Evolutionary conservation across 495 filamentous ascomycete genomes (phyloP), one percentile per base, ranked within the genome.

Genomic region (Penicillium macrosclerotiorum): DNA sequence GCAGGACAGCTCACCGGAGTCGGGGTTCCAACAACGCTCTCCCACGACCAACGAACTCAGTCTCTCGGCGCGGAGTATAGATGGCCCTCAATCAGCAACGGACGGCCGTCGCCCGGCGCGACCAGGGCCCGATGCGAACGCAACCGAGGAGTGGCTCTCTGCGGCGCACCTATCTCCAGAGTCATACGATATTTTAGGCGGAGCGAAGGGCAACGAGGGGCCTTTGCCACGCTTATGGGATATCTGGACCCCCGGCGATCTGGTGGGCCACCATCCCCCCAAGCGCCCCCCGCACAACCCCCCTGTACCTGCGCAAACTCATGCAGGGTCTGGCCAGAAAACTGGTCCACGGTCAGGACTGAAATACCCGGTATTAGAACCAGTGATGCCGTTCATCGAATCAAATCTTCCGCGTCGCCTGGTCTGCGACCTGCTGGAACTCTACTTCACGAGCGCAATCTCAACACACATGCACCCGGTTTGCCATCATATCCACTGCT

Each of bases 401-500:
- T 52, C 78, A 16, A 84, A 89, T 49, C 82, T 95, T 31, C 86
- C 89, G 5, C 71, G 84, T 37, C 80, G 84, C 14, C 70, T 94
- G 39, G 87, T 89, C 14, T 92, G 86, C 67, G 89, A 95, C 64
- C 71, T 95, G 27, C 82, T 95, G 27, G 88, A 93, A 55, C 71
- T 92, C 14, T 95, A 93, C 63, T 94, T 94, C 57, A 82, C 87
- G 26, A 90, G 86, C 63, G 87, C 89, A 5, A 91, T 89, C 23
- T 87, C 86, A 17, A 86, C 84, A 12, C 81, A 88, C 62, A 85
- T 90, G 76, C 89, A 92, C 60, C 89, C 91, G 8, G 83, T 88
- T 43, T 95, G 90, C 36, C 90, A 92, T 13, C 94, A 96, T 63
- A 85, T 96, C 16, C 81, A 95, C 41, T 90, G 89, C 48, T 94